phyloP scores from a whole-genome alignment of 441 rosid species.

The Pelargonium cotyledonis region DNA sequence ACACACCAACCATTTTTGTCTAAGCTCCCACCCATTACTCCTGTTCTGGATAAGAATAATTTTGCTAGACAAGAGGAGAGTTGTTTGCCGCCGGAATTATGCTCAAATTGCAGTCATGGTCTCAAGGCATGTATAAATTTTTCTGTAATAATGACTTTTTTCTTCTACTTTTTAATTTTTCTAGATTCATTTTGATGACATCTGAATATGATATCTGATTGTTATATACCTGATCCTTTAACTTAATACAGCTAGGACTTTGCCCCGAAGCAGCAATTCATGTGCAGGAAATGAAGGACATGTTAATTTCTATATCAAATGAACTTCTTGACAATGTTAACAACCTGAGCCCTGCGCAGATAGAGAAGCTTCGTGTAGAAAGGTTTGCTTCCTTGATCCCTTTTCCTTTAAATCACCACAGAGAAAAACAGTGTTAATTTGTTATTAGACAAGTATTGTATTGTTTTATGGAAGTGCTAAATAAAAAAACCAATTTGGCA shows the following conservation, averaged over 20 bases:
- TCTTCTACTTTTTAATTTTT: not conserved
- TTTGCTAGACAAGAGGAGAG: slow-evolving; percentile 35
- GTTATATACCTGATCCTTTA: slow-evolving; percentile 25
- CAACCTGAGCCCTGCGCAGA: slow-evolving; percentile 44
- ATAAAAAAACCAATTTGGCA: not conserved
- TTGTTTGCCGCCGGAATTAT: slow-evolving; percentile 57
- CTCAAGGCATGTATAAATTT: slow-evolving; percentile 40
- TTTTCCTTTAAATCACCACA: not conserved
- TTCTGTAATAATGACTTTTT: not conserved
- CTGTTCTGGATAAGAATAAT: slow-evolving; percentile 35
- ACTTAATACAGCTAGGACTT: slow-evolving; percentile 65
- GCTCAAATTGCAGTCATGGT: slow-evolving; percentile 73
- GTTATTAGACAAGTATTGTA: not conserved
- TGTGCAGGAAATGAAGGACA: slow-evolving; percentile 80
- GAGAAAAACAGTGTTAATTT: not conserved
- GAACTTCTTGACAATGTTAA: slow-evolving; percentile 75
- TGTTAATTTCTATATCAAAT: slow-evolving; percentile 69
- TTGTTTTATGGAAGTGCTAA: not conserved
- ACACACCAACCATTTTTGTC: slow-evolving; percentile 69
- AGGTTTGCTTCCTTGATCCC: slow-evolving; percentile 37
- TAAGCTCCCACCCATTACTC: slow-evolving; percentile 50
- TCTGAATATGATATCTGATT: slow-evolving; percentile 21
- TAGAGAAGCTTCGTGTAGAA: slow-evolving; percentile 60
- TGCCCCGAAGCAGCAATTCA: slow-evolving; percentile 72
- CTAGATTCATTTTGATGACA: not conserved